Evolutionary conservation across 768 basidiomycete species (phyloP), one percentile per base, ranked within the genome.

Genomic region (Boletus rubroflammeus): DNA sequence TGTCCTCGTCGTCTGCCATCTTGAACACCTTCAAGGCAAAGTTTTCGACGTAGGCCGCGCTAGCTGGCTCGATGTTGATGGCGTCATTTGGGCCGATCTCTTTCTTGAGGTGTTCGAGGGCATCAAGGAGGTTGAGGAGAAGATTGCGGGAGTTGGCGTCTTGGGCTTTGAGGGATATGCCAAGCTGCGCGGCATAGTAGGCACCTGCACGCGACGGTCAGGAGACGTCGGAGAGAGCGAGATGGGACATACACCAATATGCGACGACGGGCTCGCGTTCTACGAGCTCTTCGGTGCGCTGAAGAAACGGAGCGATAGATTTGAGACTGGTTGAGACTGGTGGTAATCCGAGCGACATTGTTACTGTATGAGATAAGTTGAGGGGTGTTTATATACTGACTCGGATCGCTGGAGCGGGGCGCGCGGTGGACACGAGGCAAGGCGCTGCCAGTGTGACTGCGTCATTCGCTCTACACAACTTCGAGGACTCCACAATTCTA

Each of bases 1-100:
- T 76, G 69, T 98, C 97, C 67, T 96, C 94, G 62, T 89, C 87
- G 67, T 99, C 97, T 19, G 96, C 96, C 60, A 77, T 76, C 10
- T 77, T 75, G 72, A 99, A 99, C n/a, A 98, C 84, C 56, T 79
- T 87, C 25, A 95, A 72, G 1, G 92, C 95, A 76, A 98, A 98
- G 73, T 95, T 93, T 76, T 98, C 94, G 45, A 98, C 84, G 64
- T 93, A 95, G 4, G 93, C 92, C 3, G 88, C 83, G 38, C 90
- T 89, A 0, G 84, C 93, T 9, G 81, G 72, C 64, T 98, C 94
- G 53, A 84, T 81, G 56, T 90, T 86, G 53, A 98, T 79, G 10
- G 91, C 86, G 63, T 97, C 93, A 56, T 83, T 84, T 15, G 78
- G 72, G 0, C 82, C 84, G 25, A 95, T 84, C 9, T 85, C 80